Conservation (phyloP, 306 rosid species). For the Phaseolus lunatus region DNA sequence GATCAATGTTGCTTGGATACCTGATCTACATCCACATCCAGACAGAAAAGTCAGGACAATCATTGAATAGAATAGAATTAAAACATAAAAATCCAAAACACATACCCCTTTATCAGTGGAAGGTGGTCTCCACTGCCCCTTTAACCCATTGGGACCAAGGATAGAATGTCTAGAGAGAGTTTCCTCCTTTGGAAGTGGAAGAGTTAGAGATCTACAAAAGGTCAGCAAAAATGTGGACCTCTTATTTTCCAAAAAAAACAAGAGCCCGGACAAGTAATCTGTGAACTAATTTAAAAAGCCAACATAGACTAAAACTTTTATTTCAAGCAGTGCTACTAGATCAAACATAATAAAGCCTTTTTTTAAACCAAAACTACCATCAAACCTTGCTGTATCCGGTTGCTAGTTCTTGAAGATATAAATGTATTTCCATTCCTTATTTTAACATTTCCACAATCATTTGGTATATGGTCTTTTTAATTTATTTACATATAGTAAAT, state of each 20-base stretch:
- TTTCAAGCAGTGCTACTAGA: not conserved
- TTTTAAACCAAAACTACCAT: not conserved
- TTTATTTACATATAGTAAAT: no score
- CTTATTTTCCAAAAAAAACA: constrained; percentile 11
- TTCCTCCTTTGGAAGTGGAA: constrained; percentile 77
- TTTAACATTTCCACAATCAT: not conserved
- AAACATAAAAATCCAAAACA: constrained; percentile 32
- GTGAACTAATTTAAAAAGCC: constrained; percentile 1
- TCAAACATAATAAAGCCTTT: constrained; percentile 2
- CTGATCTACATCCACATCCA: constrained; percentile 74
- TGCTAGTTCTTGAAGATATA: not conserved
- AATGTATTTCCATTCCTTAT: not conserved
- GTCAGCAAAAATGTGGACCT: constrained; percentile 37
- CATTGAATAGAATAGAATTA: constrained; percentile 41
- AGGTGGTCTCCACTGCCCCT: constrained; percentile 84
- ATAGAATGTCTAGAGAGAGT: constrained; percentile 90
- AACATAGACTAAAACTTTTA: not conserved
- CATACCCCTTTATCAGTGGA: constrained; percentile 76
- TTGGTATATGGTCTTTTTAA: no score
- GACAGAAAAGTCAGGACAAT: constrained; percentile 54
- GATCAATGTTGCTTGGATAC: constrained; percentile 83
- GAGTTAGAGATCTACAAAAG: constrained; percentile 65
- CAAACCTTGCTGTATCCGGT: not conserved
- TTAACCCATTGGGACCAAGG: constrained; percentile 87
- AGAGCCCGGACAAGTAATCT: not conserved